These are phyloP conservation scores for Fusarium sp. DNA, from an alignment of 2,329 filamentous ascomycete genomes.

Conservation along the genomic window DNA sequence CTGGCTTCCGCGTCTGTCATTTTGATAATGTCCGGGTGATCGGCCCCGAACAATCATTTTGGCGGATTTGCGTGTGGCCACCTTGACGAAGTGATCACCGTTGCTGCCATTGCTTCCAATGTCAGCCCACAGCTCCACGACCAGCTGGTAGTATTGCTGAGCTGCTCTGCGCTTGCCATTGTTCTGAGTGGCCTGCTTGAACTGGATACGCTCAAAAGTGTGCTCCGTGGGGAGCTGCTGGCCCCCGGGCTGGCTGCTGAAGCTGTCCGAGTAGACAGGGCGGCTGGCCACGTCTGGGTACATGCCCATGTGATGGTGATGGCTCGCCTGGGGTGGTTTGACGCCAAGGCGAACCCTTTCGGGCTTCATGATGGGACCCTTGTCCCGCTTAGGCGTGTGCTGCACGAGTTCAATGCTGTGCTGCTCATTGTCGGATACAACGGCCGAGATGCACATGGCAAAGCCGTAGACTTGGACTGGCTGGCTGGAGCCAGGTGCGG, in stretches of 20 bases:
- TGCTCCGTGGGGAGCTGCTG: slow-evolving; percentile 60
- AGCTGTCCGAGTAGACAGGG: slow-evolving; percentile 54
- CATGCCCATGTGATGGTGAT: slow-evolving; percentile 56
- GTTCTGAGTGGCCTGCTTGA: slow-evolving; percentile 92
- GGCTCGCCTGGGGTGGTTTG: slow-evolving; percentile 64
- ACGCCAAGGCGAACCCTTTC: slow-evolving; percentile 72
- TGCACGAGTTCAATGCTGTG: slow-evolving; percentile 86
- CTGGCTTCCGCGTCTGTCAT: slow-evolving; percentile 71
- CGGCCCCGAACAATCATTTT: slow-evolving; percentile 88
- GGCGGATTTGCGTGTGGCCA: slow-evolving; percentile 75
- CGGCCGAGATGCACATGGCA: slow-evolving; percentile 83
- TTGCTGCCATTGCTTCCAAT: slow-evolving; percentile 56
- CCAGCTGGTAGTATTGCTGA: slow-evolving; percentile 91
- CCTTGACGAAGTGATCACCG: slow-evolving; percentile 68
- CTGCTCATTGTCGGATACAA: slow-evolving; percentile 76
- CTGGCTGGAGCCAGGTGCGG: slow-evolving; percentile 58
- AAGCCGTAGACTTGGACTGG: slow-evolving; percentile 74
- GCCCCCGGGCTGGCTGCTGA: slow-evolving; percentile 43
- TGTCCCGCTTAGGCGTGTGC: slow-evolving; percentile 90
- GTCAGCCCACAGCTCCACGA: slow-evolving; percentile 82
- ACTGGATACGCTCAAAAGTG: slow-evolving; percentile 88
- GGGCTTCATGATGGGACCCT: slow-evolving; percentile 79
- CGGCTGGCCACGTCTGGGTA: slow-evolving; percentile 50
- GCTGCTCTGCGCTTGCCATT: slow-evolving; percentile 90
- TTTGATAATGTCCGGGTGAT: slow-evolving; percentile 81